These are phyloP conservation scores for Capsicum rhomboideum DNA, from an alignment of 257 asterid species.

Conservation along the genomic window DNA sequence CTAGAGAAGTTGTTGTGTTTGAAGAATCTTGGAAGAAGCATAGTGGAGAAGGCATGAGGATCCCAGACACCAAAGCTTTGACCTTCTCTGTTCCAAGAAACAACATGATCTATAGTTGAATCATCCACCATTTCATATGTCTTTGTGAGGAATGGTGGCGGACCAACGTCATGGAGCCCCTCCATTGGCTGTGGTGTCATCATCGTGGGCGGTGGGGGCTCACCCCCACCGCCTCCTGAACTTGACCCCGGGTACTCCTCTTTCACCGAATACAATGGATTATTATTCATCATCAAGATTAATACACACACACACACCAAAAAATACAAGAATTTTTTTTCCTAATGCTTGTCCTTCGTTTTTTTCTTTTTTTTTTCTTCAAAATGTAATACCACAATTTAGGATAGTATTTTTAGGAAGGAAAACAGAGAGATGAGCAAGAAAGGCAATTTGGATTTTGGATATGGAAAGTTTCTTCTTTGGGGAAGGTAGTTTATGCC, in stretches of 20 bases:
- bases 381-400: too few species aligned
- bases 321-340: too few species aligned
- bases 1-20: conserved; percentile 85
- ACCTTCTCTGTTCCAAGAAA: conserved; percentile 81
- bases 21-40: conserved; percentile 50
- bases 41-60: conserved; percentile 51
- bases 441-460: not conserved
- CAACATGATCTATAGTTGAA: conserved; percentile 32
- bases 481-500: conserved; percentile 22
- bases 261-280: conserved; percentile 23
- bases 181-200: conserved; percentile 62
- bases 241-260: conserved; percentile 39
- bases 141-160: conserved; percentile 82
- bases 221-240: not conserved
- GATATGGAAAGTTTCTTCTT: conserved; percentile 6
- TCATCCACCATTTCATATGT: conserved; percentile 85
- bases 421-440: not conserved
- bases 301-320: not conserved
- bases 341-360: too few species aligned
- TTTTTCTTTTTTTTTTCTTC: too few species aligned
- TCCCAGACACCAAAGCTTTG: conserved; percentile 83
- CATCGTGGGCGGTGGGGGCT: not conserved
- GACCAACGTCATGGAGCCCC: conserved; percentile 71
- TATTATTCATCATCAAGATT: conserved; percentile 17
- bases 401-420: not conserved